Evolutionary conservation across 1,284 basidiomycete species (phyloP), one percentile per base, ranked within the genome.

Genomic region (Inonotus hispidus): DNA sequence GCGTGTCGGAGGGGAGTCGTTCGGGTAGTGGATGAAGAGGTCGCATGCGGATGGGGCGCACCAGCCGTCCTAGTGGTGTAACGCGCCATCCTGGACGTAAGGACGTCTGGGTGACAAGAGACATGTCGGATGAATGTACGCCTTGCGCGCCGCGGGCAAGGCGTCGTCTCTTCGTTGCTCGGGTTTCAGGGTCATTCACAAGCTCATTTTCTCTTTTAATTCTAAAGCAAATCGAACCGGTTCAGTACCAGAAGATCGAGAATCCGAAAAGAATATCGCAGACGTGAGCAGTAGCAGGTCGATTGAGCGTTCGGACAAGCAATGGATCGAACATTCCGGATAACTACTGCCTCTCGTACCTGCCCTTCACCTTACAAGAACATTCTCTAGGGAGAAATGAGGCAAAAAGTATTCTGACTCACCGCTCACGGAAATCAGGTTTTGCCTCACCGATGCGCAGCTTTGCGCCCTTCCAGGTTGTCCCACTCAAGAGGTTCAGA

Each of bases 381-480:
- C n/a, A n/a, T n/a, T n/a, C n/a, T n/a, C n/a, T n/a, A n/a, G n/a
- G n/a, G n/a, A n/a, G 38, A 39, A n/a, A 2, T 3, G 11, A n/a
- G 46, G 23, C 14, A 52, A 57, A 16, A 23, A 21, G 1, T 19
- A 29, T 4, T 19, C 13, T 16, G 4, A 66, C 72, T 19, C 49
- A 87, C 88, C 84, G 77, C 68, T 85, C 82, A 5, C 71, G 71
- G 68, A 79, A 92, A 70, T 92, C 85, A 1, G 83, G 84, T 65
- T 82, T 88, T 25, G 90, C 90, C 66, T 91, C 88, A 6, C 89
- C 89, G 38, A 92, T 79, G n/a, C 88, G 80, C 32, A 92, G 72
- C 66, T 87, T 90, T n/a, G 88, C 74, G 16, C 90, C 90, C 72
- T 91, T 92, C 87, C 88, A 92, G 1, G 82, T 89, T 8, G 87